phyloP scores from a whole-genome alignment of 2,329 filamentous ascomycete genomes.

The Diaporthe vaccinii region DNA sequence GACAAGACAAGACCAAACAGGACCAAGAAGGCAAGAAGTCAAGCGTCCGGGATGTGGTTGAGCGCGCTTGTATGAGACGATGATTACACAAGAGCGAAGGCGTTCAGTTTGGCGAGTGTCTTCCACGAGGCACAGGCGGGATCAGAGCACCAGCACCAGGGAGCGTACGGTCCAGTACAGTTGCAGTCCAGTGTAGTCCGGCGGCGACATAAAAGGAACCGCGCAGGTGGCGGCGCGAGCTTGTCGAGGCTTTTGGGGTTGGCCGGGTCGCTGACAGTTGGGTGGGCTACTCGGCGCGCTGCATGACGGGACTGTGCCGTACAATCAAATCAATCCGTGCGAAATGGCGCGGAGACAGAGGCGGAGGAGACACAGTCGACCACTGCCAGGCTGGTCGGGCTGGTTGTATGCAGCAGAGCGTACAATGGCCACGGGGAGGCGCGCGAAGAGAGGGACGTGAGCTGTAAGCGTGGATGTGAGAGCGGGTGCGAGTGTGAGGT shows the following conservation, averaged over 20 bases:
- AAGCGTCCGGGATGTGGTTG: not conserved
- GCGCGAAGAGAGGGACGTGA: not conserved
- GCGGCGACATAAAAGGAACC: constrained; percentile 25
- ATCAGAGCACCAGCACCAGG: not conserved
- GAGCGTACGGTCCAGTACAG: not conserved
- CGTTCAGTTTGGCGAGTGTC: not conserved
- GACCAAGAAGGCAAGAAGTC: not conserved
- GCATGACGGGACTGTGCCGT: constrained; percentile 15
- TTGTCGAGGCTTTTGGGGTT: constrained; percentile 11
- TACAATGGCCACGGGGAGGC: not conserved
- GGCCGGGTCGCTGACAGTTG: constrained; percentile 10
- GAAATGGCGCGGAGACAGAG: constrained; percentile 10
- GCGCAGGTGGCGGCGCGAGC: constrained; percentile 25
- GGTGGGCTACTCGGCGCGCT: constrained; percentile 30
- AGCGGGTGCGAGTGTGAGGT: constrained; percentile 11
- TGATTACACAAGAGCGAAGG: constrained; percentile 19
- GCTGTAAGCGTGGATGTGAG: constrained; percentile 17
- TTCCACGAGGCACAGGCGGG: not conserved
- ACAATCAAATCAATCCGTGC: constrained; percentile 13
- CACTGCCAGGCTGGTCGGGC: not conserved
- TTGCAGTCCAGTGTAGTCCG: not conserved
- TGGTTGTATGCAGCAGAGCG: constrained; percentile 13
- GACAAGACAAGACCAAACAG: constrained; percentile 13
- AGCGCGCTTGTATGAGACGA: constrained; percentile 11
- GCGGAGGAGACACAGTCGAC: not conserved